A percentile compares a stretch with the other conserved stretches of the same genome.
Evolutionary conservation across 2,329 filamentous ascomycete species (phyloP).

Genomic region (Alternaria tenuissima): DNA sequence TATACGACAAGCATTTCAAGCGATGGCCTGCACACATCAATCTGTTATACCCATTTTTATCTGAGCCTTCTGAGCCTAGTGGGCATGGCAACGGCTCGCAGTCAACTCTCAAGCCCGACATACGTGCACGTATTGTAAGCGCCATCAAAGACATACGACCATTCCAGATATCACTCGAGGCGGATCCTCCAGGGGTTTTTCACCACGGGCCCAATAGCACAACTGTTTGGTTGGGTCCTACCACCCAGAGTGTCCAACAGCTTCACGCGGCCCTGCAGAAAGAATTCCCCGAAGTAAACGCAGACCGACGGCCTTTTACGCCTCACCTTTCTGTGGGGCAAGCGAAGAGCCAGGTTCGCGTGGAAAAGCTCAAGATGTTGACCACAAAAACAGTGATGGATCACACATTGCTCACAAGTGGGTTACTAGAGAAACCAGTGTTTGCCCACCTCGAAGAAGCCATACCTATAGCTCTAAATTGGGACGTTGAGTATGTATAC

Average conservation of each 20-base stretch:
- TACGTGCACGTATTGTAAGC: slow-evolving; percentile 32
- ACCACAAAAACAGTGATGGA: slow-evolving; percentile 24
- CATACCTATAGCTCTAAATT: slow-evolving; percentile 23
- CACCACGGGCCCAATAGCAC: slow-evolving; percentile 21
- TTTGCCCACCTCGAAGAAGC: background rate
- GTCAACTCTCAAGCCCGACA: slow-evolving; percentile 25
- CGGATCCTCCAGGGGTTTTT: slow-evolving; percentile 30
- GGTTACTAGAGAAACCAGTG: slow-evolving; percentile 11
- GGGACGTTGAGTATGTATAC: slow-evolving; percentile 37
- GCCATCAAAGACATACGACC: slow-evolving; percentile 24
- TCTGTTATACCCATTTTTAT: slow-evolving; percentile 42
- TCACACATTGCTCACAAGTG: slow-evolving; percentile 21
- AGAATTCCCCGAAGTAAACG: slow-evolving; percentile 36
- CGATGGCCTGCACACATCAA: slow-evolving; percentile 46
- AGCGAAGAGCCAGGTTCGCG: slow-evolving; percentile 22
- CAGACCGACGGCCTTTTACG: slow-evolving; percentile 30
- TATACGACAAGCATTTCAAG: slow-evolving; percentile 36
- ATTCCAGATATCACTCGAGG: slow-evolving; percentile 30
- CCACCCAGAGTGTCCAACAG: slow-evolving; percentile 18
- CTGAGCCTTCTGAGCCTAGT: slow-evolving; percentile 24
- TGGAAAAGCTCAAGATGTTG: slow-evolving; percentile 21
- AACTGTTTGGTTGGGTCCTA: slow-evolving; percentile 38
- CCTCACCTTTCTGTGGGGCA: slow-evolving; percentile 43
- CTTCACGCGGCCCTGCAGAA: slow-evolving; percentile 39
- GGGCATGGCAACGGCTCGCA: slow-evolving; percentile 5